These are phyloP conservation scores for Pyrus pyrifolia DNA, from an alignment of 306 rosid species.

Conservation along the genomic window DNA sequence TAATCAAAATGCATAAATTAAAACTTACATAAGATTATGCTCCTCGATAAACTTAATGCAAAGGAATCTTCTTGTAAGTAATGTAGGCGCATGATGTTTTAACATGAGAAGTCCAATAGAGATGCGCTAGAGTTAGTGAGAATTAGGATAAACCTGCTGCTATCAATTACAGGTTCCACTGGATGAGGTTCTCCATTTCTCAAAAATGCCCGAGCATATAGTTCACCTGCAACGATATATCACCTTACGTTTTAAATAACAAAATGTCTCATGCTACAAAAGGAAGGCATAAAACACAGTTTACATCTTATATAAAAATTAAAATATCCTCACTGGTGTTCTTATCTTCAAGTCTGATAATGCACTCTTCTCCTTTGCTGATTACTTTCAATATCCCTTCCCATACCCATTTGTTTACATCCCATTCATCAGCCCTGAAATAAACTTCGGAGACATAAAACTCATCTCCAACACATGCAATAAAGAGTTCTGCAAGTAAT, in stretches of 20 bases:
- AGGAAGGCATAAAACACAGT: neutral
- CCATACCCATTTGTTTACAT: constrained; percentile 99
- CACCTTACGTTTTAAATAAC: neutral
- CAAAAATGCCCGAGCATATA: constrained; percentile 96
- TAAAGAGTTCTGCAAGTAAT: neutral
- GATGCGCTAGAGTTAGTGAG: neutral
- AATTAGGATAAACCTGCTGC: constrained; percentile 77
- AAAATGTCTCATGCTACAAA: constrained; percentile 1
- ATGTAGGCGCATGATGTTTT: neutral
- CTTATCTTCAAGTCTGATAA: constrained; percentile 89
- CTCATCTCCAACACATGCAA: constrained; percentile 4
- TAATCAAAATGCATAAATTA: constrained; percentile 2
- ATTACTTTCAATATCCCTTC: constrained; percentile 75
- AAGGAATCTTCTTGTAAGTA: neutral
- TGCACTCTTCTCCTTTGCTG: constrained; percentile 92
- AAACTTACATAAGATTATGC: constrained; percentile 2
- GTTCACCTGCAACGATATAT: constrained; percentile 57
- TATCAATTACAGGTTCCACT: constrained; percentile 93
- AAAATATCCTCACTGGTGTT: constrained; percentile 50
- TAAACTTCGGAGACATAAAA: constrained; percentile 28
- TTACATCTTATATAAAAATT: constrained; percentile 20
- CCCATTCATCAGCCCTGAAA: constrained; percentile 99
- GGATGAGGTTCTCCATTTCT: constrained; percentile 94
- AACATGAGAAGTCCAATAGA: neutral
- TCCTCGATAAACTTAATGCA: neutral